Evolutionary conservation across 176 grass and related monocot species (phyloP), one percentile per base, ranked within the genome.

Genomic region (Secale cereale): DNA sequence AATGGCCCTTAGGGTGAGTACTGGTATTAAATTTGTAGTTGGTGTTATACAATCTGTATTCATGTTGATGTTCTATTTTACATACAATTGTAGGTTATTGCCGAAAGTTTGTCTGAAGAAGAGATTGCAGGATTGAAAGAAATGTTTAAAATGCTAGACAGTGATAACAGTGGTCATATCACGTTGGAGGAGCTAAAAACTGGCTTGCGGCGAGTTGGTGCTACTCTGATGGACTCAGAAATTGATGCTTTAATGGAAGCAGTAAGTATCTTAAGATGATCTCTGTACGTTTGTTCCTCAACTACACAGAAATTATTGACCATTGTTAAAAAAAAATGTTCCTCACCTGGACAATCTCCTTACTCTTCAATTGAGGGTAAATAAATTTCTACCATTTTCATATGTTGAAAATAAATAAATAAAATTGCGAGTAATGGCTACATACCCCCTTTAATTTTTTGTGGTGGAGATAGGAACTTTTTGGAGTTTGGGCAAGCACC

Each of bases 71-170:
- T 76, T 50, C 59, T 50, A 22, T 50, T 84, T 74, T 67, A 10
- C 26, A 26, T 74, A 13, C 32, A 48, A 70, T 74, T 85, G 59
- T 61, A 94, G 92, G 92, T 94, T 85, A 94, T 94, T 80, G 92
- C 92, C 70, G 86, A 91, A 57, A 94, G 89, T 78, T 81, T 94
- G 43, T 94, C 92, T 28, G 92, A 94, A 80, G 92, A 94, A 78
- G 92, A 94, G 89, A 94, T 94, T 79, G 92, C 89, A 59, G 92
- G 92, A 20, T 67, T 94, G 33, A 94, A 91, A 85, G 92, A 91
- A 82, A 94, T 94, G 92, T 94, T 94, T 70, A 94, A 94, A 88
- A 94, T 94, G 92, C 78, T 94, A 61, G 92, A 94, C 77, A 79
- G 39, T 14, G 92, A 94, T 83, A 94, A 94, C 29, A 94, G 92